Percentiles rank a stretch among this genome's conserved stretches.
These are phyloP conservation scores for Ogataea ganodermae DNA, from an alignment of 805 yeast genomes.

Conservation along the genomic window DNA sequence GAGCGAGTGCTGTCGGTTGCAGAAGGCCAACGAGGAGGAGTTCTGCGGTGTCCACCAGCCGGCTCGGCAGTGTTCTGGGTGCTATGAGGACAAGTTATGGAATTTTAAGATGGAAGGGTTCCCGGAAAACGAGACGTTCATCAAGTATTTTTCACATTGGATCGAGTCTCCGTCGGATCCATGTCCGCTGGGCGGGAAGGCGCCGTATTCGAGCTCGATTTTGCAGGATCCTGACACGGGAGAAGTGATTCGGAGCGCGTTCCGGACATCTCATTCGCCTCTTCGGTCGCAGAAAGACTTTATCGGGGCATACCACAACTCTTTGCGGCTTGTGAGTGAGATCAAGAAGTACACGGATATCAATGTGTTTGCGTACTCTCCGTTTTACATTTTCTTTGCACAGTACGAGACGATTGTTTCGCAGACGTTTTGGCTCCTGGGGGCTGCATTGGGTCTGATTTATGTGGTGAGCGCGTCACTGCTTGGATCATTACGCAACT, in stretches of 20 bases:
- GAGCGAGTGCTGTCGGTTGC: constrained; percentile 81
- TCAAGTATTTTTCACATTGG: constrained; percentile 78
- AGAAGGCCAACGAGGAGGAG: constrained; percentile 52
- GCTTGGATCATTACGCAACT: constrained; percentile 66
- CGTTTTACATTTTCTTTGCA: constrained; percentile 89
- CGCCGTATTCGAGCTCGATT: constrained; percentile 75
- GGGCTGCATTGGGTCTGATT: constrained; percentile 51
- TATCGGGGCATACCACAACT: constrained; percentile 74
- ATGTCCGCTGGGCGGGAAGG: constrained; percentile 94
- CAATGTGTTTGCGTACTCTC: constrained; percentile 84
- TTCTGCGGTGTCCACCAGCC: constrained; percentile 71
- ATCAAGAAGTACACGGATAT: constrained; percentile 43
- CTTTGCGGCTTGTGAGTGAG: constrained; percentile 65
- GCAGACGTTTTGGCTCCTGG: constrained; percentile 57
- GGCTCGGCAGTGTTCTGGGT: constrained; percentile 68
- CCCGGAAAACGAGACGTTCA: constrained; percentile 71
- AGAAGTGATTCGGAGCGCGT: constrained; percentile 57
- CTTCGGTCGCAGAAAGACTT: constrained; percentile 82
- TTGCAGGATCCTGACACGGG: constrained; percentile 41
- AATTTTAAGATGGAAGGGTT: constrained; percentile 76
- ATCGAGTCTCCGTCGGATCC: constrained; percentile 78
- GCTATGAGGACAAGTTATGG: constrained; percentile 68
- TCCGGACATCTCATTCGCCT: constrained; percentile 79
- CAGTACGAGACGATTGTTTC: constrained; percentile 72
- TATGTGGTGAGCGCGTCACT: constrained; percentile 54